Base-by-base conservation (phyloP, 805 yeast species). In the Monosporozyma yasuniensis region DNA sequence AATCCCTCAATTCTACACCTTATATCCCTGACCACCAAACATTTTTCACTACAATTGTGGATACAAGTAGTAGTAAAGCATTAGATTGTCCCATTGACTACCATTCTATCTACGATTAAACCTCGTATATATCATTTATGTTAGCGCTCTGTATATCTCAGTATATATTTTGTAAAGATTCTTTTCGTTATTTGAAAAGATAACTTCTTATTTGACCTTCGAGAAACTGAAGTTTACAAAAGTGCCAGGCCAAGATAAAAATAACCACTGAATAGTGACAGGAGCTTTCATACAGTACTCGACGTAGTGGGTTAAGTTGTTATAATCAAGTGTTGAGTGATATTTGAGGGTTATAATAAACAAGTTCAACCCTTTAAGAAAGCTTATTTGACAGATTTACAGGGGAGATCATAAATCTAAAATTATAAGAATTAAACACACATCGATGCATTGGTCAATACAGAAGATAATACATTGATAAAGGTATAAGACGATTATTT, bases 21-120 rank as follows among this genome's bases (percentile, higher is more conserved):
- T 47, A 47, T 23, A 12, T 22, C 9, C 49, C 49, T 2, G 25
- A 47, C 16, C 49, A 41, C 23, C 34, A 47, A 23, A 28, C 21
- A 3, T 39, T 47, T 25, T 47, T 47, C 46, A 47, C 49, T 9
- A 47, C 49, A 16, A 41, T 28, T 10, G 46, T 34, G 8, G 49
- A 47, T 9, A 47, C 49, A 8, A 47, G 49, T 19, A 32, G 25
- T 21, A 28, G 49, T 18, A 2, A 19, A 1, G 46, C 45, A 9
- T 28, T 47, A 18, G 3, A 30, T 2, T 47, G 49, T 23, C 49
- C 49, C 16, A 42, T 16, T 14, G 38, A 21, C 6, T 47, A 21
- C 23, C 14, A 39, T 21, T 41, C 25, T 5, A 5, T 47, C 16
- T 42, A 47, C 23, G 34, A 42, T 22, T 39, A 27, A 39, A 4